Base-by-base conservation (phyloP, 2,329 filamentous ascomycete species). In the Arthrobotrys entomopaga region DNA sequence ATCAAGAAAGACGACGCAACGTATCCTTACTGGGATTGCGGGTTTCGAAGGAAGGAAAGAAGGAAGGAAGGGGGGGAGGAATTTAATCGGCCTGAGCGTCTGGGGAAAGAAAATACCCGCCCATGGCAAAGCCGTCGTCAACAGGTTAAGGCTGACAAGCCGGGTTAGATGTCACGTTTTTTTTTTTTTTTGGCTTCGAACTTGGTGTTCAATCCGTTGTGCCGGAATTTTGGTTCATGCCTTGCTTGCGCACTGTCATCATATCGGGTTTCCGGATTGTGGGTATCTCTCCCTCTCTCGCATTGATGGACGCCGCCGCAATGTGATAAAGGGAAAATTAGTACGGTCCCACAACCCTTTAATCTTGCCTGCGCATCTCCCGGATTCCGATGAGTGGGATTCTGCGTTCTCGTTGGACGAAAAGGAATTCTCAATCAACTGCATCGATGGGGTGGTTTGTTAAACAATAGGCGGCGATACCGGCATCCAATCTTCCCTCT, bases 261-360 rank as follows among this genome's bases (percentile, higher is more conserved):
- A 46, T 69, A 72, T 72, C 67, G 67, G 67, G 56, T 40, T 65
- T 72, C 59, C 67, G 67, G 67, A 72, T 72, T 65, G 67, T 72
- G 67, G 67, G 50, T 72, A 59, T 65, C 59, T 50, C 49, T 46
- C 59, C 42, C 49, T 46, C 48, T 15, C 19, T 48, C n/a, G 42
- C 22, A 20, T 20, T 42, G 58, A 50, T 52, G 49, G 34, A 19
- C 20, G 59, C 29, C 20, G 59, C 29, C 11, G 16, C 13, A 13
- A 61, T 53, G 59, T 64, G 67, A 65, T 72, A 58, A 60, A 29
- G 54, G 42, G 50, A 61, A 69, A 61, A 22, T 19, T 50, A 19
- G 3, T 50, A 29, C 16, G 49, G 53, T 59, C 67, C 67, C 67
- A 72, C 67, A 65, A 65, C 46, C 67, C 67, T 72, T 72, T 72